phyloP scores from a whole-genome alignment of 306 rosid species.

The Mimosa pudica region DNA sequence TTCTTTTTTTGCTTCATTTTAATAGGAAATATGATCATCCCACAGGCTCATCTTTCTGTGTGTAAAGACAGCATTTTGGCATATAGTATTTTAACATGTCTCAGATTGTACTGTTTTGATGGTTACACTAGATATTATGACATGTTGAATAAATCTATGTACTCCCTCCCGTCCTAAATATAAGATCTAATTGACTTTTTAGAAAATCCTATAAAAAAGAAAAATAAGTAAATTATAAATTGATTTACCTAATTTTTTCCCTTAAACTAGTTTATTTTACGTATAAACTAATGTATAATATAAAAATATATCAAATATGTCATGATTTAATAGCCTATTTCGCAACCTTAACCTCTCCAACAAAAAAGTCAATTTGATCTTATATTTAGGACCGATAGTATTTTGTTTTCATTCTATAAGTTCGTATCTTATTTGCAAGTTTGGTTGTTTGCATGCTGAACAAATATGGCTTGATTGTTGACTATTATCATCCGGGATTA shows the following conservation, averaged over 20 bases:
- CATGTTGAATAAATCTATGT: neutral
- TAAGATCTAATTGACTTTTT: no score
- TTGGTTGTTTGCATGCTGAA: neutral
- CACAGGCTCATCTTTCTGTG: neutral
- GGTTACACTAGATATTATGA: neutral
- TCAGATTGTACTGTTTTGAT: neutral
- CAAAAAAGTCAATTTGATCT: no score
- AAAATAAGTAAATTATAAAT: no score
- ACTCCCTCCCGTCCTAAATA: no score
- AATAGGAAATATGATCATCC: neutral
- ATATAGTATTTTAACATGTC: neutral
- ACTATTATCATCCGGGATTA: neutral
- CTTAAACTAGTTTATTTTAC: no score
- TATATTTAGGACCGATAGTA: no score
- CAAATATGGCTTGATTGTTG: neutral
- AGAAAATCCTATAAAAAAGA: no score
- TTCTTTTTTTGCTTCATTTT: neutral
- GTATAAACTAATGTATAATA: no score
- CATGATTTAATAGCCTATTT: no score
- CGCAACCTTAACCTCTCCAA: no score
- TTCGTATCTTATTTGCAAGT: neutral
- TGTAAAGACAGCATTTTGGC: neutral
- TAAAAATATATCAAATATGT: no score
- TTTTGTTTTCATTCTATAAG: neutral
- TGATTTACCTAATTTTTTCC: no score